phyloP scores from a whole-genome alignment of 257 asterid genomes.

The Fraxinus cuspidata region DNA sequence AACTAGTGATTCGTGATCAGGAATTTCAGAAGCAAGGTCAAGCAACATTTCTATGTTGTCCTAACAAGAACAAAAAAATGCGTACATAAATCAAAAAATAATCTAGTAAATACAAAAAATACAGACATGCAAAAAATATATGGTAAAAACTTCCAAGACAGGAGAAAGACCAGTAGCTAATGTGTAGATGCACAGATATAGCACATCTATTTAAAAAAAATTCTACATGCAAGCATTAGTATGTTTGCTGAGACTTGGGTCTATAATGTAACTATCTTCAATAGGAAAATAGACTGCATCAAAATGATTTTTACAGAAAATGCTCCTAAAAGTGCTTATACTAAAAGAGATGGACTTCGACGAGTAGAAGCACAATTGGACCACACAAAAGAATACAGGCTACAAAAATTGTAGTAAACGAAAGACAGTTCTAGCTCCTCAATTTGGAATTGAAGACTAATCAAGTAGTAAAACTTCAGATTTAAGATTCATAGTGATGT shows the following conservation, averaged over 20 bases:
- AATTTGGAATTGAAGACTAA: background rate
- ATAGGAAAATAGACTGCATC: background rate
- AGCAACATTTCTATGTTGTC: constrained; percentile 73
- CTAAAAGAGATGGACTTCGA: background rate
- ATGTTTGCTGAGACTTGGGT: background rate
- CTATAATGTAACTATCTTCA: background rate
- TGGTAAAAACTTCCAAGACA: background rate
- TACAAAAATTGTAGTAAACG: background rate
- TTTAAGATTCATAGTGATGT: background rate
- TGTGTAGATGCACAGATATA: background rate
- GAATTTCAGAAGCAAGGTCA: constrained; percentile 60
- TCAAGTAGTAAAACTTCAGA: background rate
- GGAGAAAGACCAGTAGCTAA: background rate
- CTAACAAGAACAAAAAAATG: constrained; percentile 42
- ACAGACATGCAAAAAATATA: background rate
- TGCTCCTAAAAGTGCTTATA: background rate
- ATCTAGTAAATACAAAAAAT: no score
- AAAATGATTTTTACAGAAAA: background rate
- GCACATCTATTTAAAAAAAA: background rate
- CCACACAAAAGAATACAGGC: background rate
- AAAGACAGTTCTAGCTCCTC: background rate
- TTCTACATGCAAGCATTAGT: background rate
- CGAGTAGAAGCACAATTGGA: background rate
- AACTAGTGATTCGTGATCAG: constrained; percentile 78
- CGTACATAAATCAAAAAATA: constrained; percentile 25